Conservation (phyloP, 768 basidiomycete genomes). For the Rhodocollybia butyracea region DNA sequence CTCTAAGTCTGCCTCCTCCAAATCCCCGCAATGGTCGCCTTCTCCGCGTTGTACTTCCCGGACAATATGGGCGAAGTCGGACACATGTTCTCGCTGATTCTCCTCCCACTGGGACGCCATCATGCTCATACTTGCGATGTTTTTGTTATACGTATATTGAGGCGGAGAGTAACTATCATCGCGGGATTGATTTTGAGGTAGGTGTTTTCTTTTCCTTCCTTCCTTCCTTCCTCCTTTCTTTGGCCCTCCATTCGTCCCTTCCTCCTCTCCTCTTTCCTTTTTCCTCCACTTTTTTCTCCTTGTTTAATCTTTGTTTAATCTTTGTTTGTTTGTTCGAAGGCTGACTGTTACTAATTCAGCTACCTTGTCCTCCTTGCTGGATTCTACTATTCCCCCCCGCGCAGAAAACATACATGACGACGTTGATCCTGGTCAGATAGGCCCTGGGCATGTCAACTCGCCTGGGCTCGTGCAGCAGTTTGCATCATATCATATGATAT, state of each 20-base stretch:
- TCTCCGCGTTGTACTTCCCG: conserved; percentile 93
- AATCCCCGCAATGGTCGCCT: conserved; percentile 98
- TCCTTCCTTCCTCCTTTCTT: background rate
- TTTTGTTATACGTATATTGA: conserved; percentile 98
- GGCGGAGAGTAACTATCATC: conserved; percentile 97
- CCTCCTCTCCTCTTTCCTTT: too few species aligned
- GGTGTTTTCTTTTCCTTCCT: conserved; percentile 4
- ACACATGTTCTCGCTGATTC: conserved; percentile 95
- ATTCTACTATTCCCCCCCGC: conserved; percentile 87
- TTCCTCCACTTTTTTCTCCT: too few species aligned
- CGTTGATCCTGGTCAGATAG: conserved; percentile 24
- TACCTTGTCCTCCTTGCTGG: conserved; percentile 90
- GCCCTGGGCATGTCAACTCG: background rate
- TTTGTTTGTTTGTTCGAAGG: too few species aligned
- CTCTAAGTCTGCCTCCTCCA: conserved; percentile 97
- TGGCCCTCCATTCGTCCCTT: conserved; percentile 86
- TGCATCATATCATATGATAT: conserved; percentile 33
- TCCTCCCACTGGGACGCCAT: conserved; percentile 99
- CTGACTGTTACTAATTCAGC: conserved; percentile 34
- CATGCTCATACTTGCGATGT: conserved; percentile 92
- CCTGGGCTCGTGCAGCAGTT: conserved; percentile 30
- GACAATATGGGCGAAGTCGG: conserved; percentile 82
- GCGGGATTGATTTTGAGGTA: conserved; percentile 94
- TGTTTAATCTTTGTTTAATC: too few species aligned
- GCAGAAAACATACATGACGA: conserved; percentile 34